Conservation (phyloP, 1,284 basidiomycete genomes). For the Inonotus hispidus region DNA sequence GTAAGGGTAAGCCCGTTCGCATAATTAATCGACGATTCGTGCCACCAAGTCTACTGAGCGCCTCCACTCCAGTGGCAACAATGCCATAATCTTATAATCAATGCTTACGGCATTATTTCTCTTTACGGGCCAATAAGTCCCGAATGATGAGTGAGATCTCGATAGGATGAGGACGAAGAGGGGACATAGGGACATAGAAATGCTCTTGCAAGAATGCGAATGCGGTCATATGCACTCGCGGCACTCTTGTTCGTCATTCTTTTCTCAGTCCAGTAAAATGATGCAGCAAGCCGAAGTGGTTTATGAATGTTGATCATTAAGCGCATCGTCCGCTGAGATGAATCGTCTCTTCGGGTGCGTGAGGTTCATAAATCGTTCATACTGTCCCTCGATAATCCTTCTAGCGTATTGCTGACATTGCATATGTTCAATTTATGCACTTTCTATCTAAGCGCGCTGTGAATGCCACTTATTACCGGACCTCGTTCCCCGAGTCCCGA, state of each 20-base stretch:
- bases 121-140: too few relatives aligned
- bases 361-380: neutral
- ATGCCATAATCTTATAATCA: neutral
- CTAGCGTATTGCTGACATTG: too few relatives aligned
- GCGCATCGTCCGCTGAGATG: neutral
- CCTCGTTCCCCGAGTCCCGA: too few relatives aligned
- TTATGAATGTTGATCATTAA: neutral
- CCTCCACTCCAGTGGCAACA: neutral
- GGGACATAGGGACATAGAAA: too few relatives aligned
- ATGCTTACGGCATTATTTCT: neutral
- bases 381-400: neutral
- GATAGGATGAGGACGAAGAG: too few relatives aligned
- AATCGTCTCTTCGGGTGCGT: neutral
- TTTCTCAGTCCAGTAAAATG: neutral
- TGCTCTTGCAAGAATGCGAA: too few relatives aligned
- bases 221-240: neutral
- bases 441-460: too few relatives aligned
- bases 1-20: neutral
- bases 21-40: neutral
- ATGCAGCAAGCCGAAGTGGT: neutral
- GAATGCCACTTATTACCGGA: too few relatives aligned
- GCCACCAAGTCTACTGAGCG: neutral
- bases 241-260: too few relatives aligned
- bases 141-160: too few relatives aligned
- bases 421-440: too few relatives aligned